Percentiles rank a stretch among this genome's conserved stretches.
Evolutionary conservation across 306 rosid species (phyloP).

Genomic region (Abrus pulchellus): DNA sequence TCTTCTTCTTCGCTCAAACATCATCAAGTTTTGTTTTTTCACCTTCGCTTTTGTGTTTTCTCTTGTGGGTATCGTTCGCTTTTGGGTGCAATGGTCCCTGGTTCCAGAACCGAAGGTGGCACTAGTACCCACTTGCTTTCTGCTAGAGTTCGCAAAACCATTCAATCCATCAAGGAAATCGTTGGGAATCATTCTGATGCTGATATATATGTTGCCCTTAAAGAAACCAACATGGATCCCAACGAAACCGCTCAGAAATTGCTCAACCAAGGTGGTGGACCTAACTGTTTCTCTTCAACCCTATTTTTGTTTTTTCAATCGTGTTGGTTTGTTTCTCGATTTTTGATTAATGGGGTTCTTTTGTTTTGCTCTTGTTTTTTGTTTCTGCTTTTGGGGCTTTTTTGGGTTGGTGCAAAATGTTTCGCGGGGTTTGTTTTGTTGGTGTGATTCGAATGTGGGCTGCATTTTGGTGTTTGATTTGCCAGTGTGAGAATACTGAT

Average conservation of each 20-base stretch:
- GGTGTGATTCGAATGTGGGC: background rate
- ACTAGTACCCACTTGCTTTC: constrained; percentile 74
- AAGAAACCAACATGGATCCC: constrained; percentile 95
- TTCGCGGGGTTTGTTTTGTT: background rate
- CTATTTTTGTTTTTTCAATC: background rate
- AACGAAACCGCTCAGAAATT: constrained; percentile 97
- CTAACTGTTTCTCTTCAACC: background rate
- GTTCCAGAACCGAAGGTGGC: constrained; percentile 73
- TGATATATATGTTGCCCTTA: constrained; percentile 89
- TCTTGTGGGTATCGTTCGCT: constrained; percentile 34
- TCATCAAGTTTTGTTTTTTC: constrained; percentile 54
- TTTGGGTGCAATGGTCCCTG: constrained; percentile 72
- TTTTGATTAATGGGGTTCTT: constrained; percentile 40
- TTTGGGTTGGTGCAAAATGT: background rate
- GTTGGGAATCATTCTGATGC: constrained; percentile 88
- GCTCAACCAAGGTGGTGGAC: constrained; percentile 86
- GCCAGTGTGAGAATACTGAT: background rate
- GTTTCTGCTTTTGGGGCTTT: background rate
- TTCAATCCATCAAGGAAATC: constrained; percentile 89
- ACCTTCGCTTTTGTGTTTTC: background rate
- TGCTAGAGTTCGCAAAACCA: constrained; percentile 75
- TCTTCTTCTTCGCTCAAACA: background rate
- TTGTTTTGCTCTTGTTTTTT: background rate
- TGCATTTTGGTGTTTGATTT: constrained; percentile 36
- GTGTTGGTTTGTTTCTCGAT: background rate